Evolutionary conservation across 108 stramenopile species (phyloP), one percentile per base, ranked within the genome.

Genomic region (Fragilariopsis cylindrus): DNA sequence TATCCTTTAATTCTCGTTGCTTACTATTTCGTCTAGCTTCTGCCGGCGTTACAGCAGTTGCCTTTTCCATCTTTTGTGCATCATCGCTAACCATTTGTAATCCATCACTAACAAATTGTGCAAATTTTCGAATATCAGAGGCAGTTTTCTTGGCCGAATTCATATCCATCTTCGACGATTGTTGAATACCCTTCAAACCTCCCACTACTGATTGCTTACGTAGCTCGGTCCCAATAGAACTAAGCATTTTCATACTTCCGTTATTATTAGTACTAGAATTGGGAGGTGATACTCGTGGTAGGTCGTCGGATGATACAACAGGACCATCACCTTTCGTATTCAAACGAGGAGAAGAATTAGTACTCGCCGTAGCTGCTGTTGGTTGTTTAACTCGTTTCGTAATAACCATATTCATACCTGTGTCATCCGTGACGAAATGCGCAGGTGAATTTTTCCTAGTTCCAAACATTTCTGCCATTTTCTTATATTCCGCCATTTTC

Each of bases 101-200:
- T 63, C 62, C 62, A 45, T 63, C 62, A 63, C 62, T 63, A 9
- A 63, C 62, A n/a, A 63, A 63, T 63, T 63, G 43, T 3, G 62
- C 62, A 63, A 63, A 9, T n/a, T 63, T 63, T 45, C 46, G 62
- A 7, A 63, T 13, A 43, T 63, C 62, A 11, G 11, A 16, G 5
- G 62, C 43, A 43, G 62, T 45, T 4, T 9, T 63, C 16, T 63
- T 63, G 15, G 39, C 62, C 62, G 43, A 45, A 63, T 40, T 40
- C 9, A 63, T 18, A 43, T 63, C 62, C 42, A 63, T 43, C 46
- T 63, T 63, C 3, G 62, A 63, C 3, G 62, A 63, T n/a, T 63
- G 62, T 13, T 63, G 62, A 44, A 63, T 45, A 45, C 42, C n/a
- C 15, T 15, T 44, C 4, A 63, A 63, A 30, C 30, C 30, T 7